Evolutionary conservation across 176 grass and related monocot species (phyloP), one percentile per base, ranked within the genome.

Genomic region (Raddia distichophylla): DNA sequence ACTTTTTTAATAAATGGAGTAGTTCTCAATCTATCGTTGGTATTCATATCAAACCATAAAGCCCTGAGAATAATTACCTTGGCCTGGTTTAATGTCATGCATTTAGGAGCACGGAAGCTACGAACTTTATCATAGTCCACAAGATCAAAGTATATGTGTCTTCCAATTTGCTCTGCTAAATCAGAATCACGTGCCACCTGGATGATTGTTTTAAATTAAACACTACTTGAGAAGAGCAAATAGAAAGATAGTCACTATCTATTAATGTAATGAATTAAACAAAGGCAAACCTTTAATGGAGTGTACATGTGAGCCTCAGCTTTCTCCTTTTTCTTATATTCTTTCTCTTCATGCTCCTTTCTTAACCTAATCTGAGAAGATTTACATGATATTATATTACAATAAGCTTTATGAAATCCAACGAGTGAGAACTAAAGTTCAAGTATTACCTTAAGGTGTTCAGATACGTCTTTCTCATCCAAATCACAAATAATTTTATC

Each of bases 241-340:
- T 47, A 20, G 47, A 70, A 75, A 15, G 14, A 58, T 56, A 59
- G 17, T 12, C 19, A 5, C 32, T 33, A 76, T 64, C 35, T 64
- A 59, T 74, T 19, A 76, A 17, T 5, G 32, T 1, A 61, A 56
- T 12, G 15, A 35, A 44, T 7, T 53, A 82, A 56, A 60, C 32
- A 64, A 58, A 78, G 54, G 12, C 17, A 48, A 74, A 94, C 92
- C 92, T 94, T 94, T 69, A 94, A 85, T 58, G 87, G 67, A 60
- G 80, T 91, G 85, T 71, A 94, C 80, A 94, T 88, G 77, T 94
- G 92, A 79, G 92, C 92, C 72, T 94, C 92, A 55, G 92, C 89
- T 82, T 91, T 94, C 82, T 94, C 92, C 22, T 85, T 94, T 75
- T 87, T 94, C 77, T 91, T 94, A 48, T 79, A 67, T 37, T 94